These are phyloP conservation scores for Cercospora beticola DNA, from an alignment of 2,329 filamentous ascomycete genomes.

Conservation along the genomic window DNA sequence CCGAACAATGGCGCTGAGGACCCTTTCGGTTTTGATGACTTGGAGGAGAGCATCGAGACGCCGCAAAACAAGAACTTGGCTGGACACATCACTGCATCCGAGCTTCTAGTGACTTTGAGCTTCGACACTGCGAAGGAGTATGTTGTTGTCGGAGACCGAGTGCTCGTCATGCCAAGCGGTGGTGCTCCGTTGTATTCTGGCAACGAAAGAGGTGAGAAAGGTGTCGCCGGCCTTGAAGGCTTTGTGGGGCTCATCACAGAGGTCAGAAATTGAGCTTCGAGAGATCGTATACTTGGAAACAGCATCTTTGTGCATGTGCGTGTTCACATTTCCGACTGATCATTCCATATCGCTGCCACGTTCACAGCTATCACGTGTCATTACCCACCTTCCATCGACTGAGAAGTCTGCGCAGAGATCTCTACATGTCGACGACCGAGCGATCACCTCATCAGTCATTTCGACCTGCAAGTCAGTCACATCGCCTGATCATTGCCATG, in stretches of 20 bases:
- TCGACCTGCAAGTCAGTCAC: neutral
- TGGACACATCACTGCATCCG: conserved; percentile 28
- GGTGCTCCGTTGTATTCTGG: conserved; percentile 45
- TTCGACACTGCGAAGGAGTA: conserved; percentile 70
- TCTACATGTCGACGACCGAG: neutral
- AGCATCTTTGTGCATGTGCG: neutral
- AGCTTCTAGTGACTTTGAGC: conserved; percentile 62
- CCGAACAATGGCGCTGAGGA: conserved; percentile 14
- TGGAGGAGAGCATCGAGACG: conserved; percentile 16
- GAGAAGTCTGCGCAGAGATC: neutral
- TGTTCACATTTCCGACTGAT: neutral
- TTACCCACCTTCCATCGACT: neutral
- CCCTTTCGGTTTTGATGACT: conserved; percentile 31
- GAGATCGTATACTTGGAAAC: neutral
- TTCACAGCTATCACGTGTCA: neutral
- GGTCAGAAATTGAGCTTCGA: conserved; percentile 33
- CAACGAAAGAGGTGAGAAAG: conserved; percentile 44
- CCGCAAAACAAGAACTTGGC: conserved; percentile 25
- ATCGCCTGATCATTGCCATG: neutral
- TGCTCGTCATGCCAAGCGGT: conserved; percentile 70
- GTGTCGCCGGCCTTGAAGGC: conserved; percentile 66
- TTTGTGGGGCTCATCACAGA: conserved; percentile 64
- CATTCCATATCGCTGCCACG: neutral
- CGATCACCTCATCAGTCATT: neutral
- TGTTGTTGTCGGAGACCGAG: conserved; percentile 68